Percentiles rank a stretch among this genome's conserved stretches.
phyloP scores from a whole-genome alignment of 1,139 yeast genomes.

The Yamadazyma conglobata region DNA sequence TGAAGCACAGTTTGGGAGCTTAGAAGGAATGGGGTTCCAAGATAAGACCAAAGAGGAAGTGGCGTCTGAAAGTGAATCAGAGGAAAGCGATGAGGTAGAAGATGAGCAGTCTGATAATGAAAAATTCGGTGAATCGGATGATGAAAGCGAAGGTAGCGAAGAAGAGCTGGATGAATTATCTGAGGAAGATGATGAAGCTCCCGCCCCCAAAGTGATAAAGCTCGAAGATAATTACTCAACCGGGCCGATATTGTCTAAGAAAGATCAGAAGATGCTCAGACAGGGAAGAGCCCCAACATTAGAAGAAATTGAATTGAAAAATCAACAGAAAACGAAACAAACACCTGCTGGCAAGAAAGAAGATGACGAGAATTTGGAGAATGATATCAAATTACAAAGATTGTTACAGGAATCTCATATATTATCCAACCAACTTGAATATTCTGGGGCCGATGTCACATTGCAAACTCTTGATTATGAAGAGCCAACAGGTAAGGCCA shows the following conservation, averaged over 20 bases:
- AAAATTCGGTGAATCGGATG: conserved; percentile 12
- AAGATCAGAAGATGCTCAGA: conserved; percentile 31
- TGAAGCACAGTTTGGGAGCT: conserved; percentile 66
- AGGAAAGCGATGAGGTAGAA: conserved; percentile 9
- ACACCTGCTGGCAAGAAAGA: conserved; percentile 27
- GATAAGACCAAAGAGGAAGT: conserved; percentile 42
- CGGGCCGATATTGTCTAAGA: conserved; percentile 22
- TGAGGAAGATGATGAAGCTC: conserved; percentile 25
- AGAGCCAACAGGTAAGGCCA: conserved; percentile 75
- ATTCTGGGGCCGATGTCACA: conserved; percentile 77
- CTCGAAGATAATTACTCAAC: conserved; percentile 23
- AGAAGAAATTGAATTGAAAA: conserved; percentile 29
- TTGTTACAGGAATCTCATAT: conserved; percentile 84
- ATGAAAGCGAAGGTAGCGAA: conserved; percentile 9
- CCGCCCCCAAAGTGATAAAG: conserved; percentile 33
- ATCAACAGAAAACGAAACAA: conserved; percentile 22
- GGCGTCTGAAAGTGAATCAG: conserved; percentile 8
- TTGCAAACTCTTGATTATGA: conserved; percentile 63
- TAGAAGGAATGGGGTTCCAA: conserved; percentile 57
- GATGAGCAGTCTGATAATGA: conserved; percentile 15
- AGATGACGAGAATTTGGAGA: conserved; percentile 56
- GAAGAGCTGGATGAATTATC: conserved; percentile 9
- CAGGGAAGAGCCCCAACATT: conserved; percentile 44
- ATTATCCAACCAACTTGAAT: conserved; percentile 51
- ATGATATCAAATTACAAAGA: conserved; percentile 81